A percentile compares a stretch with the other conserved stretches of the same genome.
Evolutionary conservation across 2,329 filamentous ascomycete species (phyloP).

Genomic region (Grosmannia penicillata): DNA sequence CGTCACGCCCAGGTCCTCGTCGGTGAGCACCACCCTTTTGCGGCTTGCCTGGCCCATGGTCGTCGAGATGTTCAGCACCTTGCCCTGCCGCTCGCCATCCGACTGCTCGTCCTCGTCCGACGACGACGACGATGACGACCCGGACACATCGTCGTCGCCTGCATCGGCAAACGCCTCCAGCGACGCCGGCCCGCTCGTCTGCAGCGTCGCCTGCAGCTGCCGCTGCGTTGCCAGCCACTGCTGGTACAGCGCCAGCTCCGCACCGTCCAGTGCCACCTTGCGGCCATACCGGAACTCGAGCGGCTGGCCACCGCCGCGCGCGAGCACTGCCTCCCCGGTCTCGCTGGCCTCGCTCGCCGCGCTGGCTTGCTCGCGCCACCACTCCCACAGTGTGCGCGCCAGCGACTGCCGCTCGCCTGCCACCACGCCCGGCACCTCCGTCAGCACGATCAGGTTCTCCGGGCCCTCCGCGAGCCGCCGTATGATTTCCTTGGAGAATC

Average conservation of each 20-base stretch:
- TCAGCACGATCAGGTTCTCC: constrained; percentile 75
- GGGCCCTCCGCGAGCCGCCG: constrained; percentile 59
- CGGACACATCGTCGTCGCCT: constrained; percentile 55
- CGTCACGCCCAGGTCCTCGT: constrained; percentile 85
- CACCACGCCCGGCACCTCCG: constrained; percentile 49
- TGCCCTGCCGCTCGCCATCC: constrained; percentile 80
- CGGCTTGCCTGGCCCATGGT: constrained; percentile 71
- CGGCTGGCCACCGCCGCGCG: constrained; percentile 48
- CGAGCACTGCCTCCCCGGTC: constrained; percentile 42
- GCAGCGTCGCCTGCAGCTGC: constrained; percentile 70
- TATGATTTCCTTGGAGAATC: constrained; percentile 74
- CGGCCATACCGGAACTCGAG: constrained; percentile 46
- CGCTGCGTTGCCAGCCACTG: constrained; percentile 83
- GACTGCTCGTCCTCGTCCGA: constrained; percentile 80
- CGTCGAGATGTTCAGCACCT: constrained; percentile 76
- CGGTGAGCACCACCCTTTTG: constrained; percentile 73
- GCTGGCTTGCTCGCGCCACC: constrained; percentile 34
- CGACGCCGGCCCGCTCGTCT: constrained; percentile 47
- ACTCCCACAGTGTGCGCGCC: constrained; percentile 64
- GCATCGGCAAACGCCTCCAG: constrained; percentile 58
- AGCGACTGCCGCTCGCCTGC: constrained; percentile 37
- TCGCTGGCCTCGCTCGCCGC: constrained; percentile 36
- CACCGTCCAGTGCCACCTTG: constrained; percentile 52
- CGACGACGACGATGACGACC: constrained; percentile 59
- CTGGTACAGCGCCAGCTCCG: constrained; percentile 71